These are phyloP conservation scores for Purpureocillium lavendulum DNA, from an alignment of 2,329 filamentous ascomycete genomes.

Conservation along the genomic window DNA sequence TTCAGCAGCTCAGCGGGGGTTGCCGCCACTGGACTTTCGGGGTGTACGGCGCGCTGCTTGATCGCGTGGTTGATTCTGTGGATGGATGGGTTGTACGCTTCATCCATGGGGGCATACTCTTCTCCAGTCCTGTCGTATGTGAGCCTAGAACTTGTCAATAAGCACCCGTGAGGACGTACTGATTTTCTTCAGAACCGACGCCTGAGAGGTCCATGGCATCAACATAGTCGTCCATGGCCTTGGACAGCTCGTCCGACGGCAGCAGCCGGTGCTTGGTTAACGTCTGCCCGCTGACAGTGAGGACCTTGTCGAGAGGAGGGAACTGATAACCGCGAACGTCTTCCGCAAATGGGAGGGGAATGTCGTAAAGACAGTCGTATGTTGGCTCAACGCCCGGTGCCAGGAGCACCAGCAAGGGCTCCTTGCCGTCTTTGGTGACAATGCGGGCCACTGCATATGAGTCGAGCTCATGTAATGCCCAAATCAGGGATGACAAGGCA, in stretches of 20 bases:
- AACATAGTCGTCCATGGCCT: slow-evolving; percentile 86
- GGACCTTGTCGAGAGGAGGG: slow-evolving; percentile 76
- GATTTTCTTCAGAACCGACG: too few relatives aligned
- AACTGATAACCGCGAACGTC: slow-evolving; percentile 88
- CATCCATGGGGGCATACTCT: slow-evolving; percentile 72
- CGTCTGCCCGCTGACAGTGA: slow-evolving; percentile 77
- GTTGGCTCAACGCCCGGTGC: slow-evolving; percentile 71
- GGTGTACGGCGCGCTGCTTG: slow-evolving; percentile 70
- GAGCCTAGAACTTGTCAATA: not conserved
- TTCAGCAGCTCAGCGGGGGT: slow-evolving; percentile 58
- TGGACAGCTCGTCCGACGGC: slow-evolving; percentile 62
- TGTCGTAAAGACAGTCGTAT: slow-evolving; percentile 79
- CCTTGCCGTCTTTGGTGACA: slow-evolving; percentile 74
- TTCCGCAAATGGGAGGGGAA: slow-evolving; percentile 87
- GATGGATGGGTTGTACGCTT: slow-evolving; percentile 76
- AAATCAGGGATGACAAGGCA: slow-evolving; percentile 81
- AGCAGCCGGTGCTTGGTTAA: slow-evolving; percentile 78
- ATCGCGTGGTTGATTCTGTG: slow-evolving; percentile 85
- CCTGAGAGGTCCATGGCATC: slow-evolving; percentile 82
- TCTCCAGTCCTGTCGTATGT: slow-evolving; percentile 25
- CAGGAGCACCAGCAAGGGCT: slow-evolving; percentile 69
- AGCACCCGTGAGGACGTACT: too few relatives aligned
- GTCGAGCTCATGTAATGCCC: slow-evolving; percentile 76
- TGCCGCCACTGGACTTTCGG: slow-evolving; percentile 54
- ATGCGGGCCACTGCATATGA: slow-evolving; percentile 81